A percentile compares a stretch with the other conserved stretches of the same genome.
Evolutionary conservation across 2,329 filamentous ascomycete species (phyloP).

Genomic region (Claviceps sp.): DNA sequence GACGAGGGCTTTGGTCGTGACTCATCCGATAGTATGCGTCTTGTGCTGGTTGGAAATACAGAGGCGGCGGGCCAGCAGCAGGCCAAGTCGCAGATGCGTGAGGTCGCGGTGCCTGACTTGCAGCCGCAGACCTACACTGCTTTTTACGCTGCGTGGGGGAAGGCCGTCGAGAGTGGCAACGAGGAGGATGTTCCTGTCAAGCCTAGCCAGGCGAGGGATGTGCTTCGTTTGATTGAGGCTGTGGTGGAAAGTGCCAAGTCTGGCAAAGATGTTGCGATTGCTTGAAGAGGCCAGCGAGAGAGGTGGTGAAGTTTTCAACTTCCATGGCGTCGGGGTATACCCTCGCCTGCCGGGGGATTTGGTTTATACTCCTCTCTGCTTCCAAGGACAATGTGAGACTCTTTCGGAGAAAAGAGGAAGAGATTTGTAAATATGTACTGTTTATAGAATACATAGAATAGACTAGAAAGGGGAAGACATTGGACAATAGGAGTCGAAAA

Average conservation of each 20-base stretch:
- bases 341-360: no score
- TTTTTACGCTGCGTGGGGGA: conserved; percentile 47
- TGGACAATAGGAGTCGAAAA: no score
- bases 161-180: conserved; percentile 32
- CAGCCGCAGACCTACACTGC: conserved; percentile 53
- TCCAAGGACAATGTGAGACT: no score
- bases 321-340: no score
- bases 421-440: no score
- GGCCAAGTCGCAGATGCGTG: conserved; percentile 29
- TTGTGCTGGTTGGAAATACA: conserved; percentile 36
- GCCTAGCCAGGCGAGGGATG: conserved; percentile 37
- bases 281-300: not conserved
- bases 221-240: conserved; percentile 39
- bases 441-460: no score
- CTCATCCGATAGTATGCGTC: conserved; percentile 40
- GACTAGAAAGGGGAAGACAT: no score
- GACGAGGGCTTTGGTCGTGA: conserved; percentile 55
- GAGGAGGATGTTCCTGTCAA: conserved; percentile 40
- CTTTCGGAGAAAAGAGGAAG: no score
- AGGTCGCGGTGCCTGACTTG: conserved; percentile 41
- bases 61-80: conserved; percentile 31
- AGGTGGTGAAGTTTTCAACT: not conserved
- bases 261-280: conserved; percentile 29
- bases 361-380: no score
- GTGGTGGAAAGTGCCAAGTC: conserved; percentile 35